These are phyloP conservation scores for Globisporangium parvum DNA, from an alignment of 352 stramenopile genomes.

Conservation along the genomic window DNA sequence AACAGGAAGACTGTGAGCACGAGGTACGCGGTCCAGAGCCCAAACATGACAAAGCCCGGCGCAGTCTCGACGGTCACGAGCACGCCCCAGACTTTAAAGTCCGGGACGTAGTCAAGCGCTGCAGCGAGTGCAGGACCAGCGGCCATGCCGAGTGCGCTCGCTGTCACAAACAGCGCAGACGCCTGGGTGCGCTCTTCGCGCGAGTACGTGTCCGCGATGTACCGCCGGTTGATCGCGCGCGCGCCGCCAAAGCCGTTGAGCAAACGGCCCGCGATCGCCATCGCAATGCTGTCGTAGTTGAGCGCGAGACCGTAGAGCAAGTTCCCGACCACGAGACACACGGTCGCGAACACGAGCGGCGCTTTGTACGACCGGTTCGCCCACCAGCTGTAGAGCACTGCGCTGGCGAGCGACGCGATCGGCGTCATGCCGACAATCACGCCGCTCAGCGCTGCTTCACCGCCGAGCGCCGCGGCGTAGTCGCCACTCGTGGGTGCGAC, in stretches of 20 bases:
- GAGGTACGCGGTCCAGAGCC: conserved; percentile 60
- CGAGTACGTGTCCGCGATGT: conserved; percentile 87
- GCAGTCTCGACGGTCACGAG: conserved; percentile 84
- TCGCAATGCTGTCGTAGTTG: conserved; percentile 70
- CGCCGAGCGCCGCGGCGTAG: conserved; percentile 89
- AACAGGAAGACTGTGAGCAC: conserved; percentile 52
- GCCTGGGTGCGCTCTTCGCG: conserved; percentile 88
- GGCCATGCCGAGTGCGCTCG: conserved; percentile 89
- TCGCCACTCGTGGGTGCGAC: conserved; percentile 91
- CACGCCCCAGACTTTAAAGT: conserved; percentile 55
- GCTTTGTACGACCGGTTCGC: conserved; percentile 87
- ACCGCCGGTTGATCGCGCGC: conserved; percentile 88
- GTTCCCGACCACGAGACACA: conserved; percentile 84
- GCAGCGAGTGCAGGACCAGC: conserved; percentile 80
- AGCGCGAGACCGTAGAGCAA: conserved; percentile 82
- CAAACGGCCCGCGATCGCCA: conserved; percentile 88
- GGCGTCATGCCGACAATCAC: conserved; percentile 97
- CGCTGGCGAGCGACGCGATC: conserved; percentile 91
- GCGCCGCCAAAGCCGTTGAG: conserved; percentile 92
- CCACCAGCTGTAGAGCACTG: conserved; percentile 94
- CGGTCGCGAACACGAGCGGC: conserved; percentile 79
- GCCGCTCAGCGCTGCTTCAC: conserved; percentile 83
- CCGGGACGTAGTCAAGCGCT: conserved; percentile 60
- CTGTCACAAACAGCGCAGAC: conserved; percentile 90
- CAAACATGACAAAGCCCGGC: conserved; percentile 89